These are phyloP conservation scores for Cryptococcus depauperatus DNA, from an alignment of 1,284 basidiomycete species.

Conservation along the genomic window DNA sequence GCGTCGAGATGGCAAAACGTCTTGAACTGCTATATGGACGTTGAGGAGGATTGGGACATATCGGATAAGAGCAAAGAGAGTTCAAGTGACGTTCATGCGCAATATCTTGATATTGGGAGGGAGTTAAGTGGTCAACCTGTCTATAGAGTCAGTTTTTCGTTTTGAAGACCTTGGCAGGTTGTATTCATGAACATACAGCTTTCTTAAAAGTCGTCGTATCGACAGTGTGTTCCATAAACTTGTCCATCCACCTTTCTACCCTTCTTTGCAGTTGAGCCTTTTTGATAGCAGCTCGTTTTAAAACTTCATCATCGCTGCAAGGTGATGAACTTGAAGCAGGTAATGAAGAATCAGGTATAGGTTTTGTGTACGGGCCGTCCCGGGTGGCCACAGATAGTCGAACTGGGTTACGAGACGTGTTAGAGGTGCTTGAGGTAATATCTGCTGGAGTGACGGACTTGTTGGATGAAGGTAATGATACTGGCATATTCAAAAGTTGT, in stretches of 20 bases:
- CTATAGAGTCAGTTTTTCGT: too few relatives aligned
- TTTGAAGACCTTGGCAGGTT: background rate
- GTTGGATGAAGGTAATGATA: too few relatives aligned
- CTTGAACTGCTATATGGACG: slow-evolving; percentile 20
- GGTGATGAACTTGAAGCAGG: background rate
- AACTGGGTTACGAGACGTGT: background rate
- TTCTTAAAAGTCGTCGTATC: slow-evolving; percentile 17
- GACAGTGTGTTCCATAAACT: slow-evolving; percentile 25
- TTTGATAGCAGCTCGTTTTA: slow-evolving; percentile 4
- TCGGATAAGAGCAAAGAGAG: slow-evolving; percentile 31
- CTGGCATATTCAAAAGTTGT: too few relatives aligned
- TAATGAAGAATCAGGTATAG: background rate
- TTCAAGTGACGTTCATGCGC: slow-evolving; percentile 37
- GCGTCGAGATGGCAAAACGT: slow-evolving; percentile 22
- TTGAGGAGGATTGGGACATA: slow-evolving; percentile 24
- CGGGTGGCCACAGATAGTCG: background rate
- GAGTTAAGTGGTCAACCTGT: slow-evolving; percentile 14
- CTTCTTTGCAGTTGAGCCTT: slow-evolving; percentile 13
- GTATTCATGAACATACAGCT: slow-evolving; percentile 16
- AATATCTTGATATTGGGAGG: slow-evolving; percentile 27
- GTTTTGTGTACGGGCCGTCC: background rate
- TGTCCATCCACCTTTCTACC: slow-evolving; percentile 25
- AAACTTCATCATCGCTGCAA: slow-evolving; percentile 1
- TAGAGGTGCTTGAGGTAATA: too few relatives aligned
- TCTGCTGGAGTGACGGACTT: too few relatives aligned